These are phyloP conservation scores for Cordyceps cicadae DNA, from an alignment of 2,329 filamentous ascomycete genomes.

Conservation along the genomic window DNA sequence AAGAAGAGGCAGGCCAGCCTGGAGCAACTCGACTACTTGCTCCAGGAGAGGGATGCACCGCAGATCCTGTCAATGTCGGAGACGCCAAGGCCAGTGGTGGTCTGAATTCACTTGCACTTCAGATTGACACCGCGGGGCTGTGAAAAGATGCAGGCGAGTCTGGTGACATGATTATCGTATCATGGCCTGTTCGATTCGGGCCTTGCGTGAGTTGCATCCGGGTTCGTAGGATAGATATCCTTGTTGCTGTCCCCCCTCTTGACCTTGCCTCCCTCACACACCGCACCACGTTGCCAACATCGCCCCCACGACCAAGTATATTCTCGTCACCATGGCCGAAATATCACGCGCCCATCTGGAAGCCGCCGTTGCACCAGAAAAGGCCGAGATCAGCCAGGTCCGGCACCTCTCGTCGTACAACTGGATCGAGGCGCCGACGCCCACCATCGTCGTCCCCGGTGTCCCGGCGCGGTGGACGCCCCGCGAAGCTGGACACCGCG, in stretches of 20 bases:
- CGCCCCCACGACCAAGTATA: not conserved
- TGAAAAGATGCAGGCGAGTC: not conserved
- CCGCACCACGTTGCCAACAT: too few species aligned
- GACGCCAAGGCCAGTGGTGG: too few species aligned
- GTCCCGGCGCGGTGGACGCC: slow-evolving; percentile 29
- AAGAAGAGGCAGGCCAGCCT: too few species aligned
- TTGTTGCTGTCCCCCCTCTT: too few species aligned
- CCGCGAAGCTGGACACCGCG: slow-evolving; percentile 15
- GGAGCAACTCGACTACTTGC: too few species aligned
- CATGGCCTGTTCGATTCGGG: too few species aligned
- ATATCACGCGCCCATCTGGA: slow-evolving; percentile 18
- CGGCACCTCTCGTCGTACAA: slow-evolving; percentile 40
- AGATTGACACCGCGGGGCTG: not conserved
- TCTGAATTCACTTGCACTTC: not conserved
- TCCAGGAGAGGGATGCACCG: too few species aligned
- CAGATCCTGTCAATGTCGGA: too few species aligned
- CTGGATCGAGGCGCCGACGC: slow-evolving; percentile 33
- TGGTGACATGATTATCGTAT: not conserved
- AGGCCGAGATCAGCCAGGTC: slow-evolving; percentile 27
- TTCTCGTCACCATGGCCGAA: not conserved
- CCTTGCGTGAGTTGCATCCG: too few species aligned
- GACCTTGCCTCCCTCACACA: too few species aligned
- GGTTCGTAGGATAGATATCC: too few species aligned
- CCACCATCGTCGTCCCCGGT: slow-evolving; percentile 39
- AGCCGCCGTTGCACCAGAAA: slow-evolving; percentile 11